Evolutionary conservation across 1,284 basidiomycete species (phyloP).

Genomic region (Bjerkandera adusta): DNA sequence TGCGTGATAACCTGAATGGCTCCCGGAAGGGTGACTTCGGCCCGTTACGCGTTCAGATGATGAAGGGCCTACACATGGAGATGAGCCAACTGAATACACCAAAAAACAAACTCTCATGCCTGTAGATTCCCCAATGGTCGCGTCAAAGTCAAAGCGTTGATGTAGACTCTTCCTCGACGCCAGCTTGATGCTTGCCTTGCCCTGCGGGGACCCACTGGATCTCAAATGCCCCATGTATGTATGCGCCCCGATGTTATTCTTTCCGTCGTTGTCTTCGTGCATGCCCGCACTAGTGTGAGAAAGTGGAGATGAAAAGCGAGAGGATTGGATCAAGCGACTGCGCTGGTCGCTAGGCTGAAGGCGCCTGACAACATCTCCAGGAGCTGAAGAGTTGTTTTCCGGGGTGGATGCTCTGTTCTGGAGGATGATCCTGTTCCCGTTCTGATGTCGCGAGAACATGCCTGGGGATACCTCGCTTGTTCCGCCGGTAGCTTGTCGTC

Average conservation of each 20-base stretch:
- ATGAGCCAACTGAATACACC: background rate
- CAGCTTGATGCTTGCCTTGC: background rate
- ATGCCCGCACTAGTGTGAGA: background rate
- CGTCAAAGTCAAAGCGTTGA: conserved; percentile 21
- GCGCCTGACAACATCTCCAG: conserved; percentile 1
- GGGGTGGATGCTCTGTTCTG: background rate
- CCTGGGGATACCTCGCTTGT: background rate
- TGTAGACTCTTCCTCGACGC: conserved; percentile 20
- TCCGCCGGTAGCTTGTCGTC: background rate
- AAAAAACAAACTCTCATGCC: background rate
- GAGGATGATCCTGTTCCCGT: too few species aligned
- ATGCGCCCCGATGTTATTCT: background rate
- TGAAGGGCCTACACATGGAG: conserved; percentile 3
- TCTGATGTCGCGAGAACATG: too few species aligned
- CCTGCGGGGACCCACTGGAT: background rate
- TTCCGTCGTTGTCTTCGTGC: background rate
- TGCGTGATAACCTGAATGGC: background rate
- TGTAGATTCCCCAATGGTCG: background rate
- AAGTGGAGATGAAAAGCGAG: background rate
- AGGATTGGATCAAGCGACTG: background rate
- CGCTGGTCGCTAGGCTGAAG: background rate
- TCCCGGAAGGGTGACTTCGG: background rate
- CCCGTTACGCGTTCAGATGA: background rate
- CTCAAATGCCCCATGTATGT: too few species aligned
- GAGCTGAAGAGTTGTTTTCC: background rate